These are phyloP conservation scores for Sedum album DNA, from an alignment of 164 flowering plant genomes.

Conservation along the genomic window DNA sequence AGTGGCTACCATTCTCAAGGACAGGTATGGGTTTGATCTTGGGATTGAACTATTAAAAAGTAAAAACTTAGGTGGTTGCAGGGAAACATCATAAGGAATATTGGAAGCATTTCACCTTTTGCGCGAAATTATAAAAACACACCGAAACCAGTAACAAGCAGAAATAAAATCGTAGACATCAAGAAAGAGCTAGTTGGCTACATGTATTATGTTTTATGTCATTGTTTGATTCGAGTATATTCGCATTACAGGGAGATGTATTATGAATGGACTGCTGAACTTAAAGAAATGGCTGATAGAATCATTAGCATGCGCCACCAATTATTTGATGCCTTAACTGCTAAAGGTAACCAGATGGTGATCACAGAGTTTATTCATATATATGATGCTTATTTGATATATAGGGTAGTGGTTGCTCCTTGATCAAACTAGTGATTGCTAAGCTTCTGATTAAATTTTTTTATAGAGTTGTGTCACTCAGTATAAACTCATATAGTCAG, in stretches of 20 bases:
- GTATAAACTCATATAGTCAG: neutral
- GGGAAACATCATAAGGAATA: neutral
- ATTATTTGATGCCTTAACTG: constrained; percentile 68
- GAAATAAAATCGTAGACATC: neutral
- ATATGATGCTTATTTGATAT: neutral
- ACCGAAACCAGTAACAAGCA: too few species aligned
- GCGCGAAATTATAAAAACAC: neutral
- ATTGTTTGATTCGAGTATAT: neutral
- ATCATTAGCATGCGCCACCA: constrained; percentile 87
- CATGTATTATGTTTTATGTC: neutral
- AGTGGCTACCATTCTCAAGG: constrained; percentile 77
- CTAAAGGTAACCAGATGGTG: constrained; percentile 61
- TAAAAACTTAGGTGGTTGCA: neutral
- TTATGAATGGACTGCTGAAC: constrained; percentile 86
- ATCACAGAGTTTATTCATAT: neutral
- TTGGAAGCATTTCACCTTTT: neutral
- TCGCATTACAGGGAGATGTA: constrained; percentile 49
- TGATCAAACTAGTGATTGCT: neutral
- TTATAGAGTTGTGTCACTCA: neutral
- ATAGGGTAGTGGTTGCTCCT: neutral
- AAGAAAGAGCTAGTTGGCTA: neutral
- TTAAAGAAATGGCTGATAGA: constrained; percentile 98
- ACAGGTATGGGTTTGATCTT: constrained; percentile 40
- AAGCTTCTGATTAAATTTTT: neutral
- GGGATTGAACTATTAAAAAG: neutral